phyloP scores from a whole-genome alignment of 345 rosid genomes.

The Sisymbrium irio region DNA sequence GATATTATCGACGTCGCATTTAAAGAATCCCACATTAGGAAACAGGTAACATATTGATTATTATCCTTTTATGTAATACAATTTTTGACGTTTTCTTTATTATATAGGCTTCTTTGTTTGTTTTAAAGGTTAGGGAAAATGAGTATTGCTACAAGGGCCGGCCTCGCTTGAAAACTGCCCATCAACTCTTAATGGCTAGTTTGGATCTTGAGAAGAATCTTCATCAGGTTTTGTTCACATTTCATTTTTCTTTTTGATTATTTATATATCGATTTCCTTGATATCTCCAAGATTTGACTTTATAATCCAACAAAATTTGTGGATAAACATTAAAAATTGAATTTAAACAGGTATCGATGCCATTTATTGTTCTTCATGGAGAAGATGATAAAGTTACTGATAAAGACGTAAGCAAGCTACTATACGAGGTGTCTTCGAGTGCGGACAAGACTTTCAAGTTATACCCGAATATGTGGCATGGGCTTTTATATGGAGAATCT shows the following conservation, averaged over 20 bases:
- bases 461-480: constrained; percentile 90
- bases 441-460: constrained; percentile 70
- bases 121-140: constrained; percentile 25
- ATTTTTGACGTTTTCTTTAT: not conserved
- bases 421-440: constrained; percentile 50
- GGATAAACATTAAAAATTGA: not conserved
- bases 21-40: constrained; percentile 53
- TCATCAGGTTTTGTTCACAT: constrained; percentile 40
- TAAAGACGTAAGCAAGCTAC: constrained; percentile 50
- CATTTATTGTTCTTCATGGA: constrained; percentile 78
- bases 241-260: not conserved
- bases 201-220: constrained; percentile 59
- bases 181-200: constrained; percentile 48
- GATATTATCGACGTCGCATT: constrained; percentile 69
- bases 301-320: not conserved
- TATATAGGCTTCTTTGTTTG: not conserved
- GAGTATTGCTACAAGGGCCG: constrained; percentile 30
- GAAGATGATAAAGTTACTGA: constrained; percentile 83
- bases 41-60: constrained; percentile 40
- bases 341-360: constrained; percentile 53
- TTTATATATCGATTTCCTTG: not conserved
- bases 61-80: not conserved
- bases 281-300: not conserved
- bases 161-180: constrained; percentile 32
- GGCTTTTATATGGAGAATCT: constrained; percentile 79